Base-by-base conservation (phyloP, 257 asterid species). In the Cordia subcordata region DNA sequence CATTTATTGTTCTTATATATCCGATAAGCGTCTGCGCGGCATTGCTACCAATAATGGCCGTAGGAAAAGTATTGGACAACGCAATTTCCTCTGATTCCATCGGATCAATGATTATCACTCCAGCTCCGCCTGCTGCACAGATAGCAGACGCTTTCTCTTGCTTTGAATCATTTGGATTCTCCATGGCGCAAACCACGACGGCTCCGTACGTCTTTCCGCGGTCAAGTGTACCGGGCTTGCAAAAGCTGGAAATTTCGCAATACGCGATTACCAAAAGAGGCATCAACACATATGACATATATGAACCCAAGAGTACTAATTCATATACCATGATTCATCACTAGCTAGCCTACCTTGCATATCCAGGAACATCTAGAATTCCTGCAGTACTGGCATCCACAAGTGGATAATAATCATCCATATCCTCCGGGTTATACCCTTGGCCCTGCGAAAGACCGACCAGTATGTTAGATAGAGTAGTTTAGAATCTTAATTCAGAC, bases 171-270 rank as follows among this genome's bases (percentile, higher is more conserved):
- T 51, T 15, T 38, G 21, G 0, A 13, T 38, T 23, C 22, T 39
- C 53, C 52, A 52, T 51, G 44, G 39, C 39, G 59, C 71, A 66
- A 13, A 66, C 65, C 19, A 66, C 71, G 40, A 58, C 21, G n/a
- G n/a, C n/a, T n/a, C n/a, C n/a, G n/a, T n/a, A n/a, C n/a, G n/a
- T n/a, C n/a, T n/a, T n/a, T n/a, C n/a, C n/a, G n/a, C 33, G 11
- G 17, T 66, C 64, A 11, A 58, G 64, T 21, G 53, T 17, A 14
- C 20, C 37, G 40, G 44, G 55, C 17, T 57, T 20, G 38, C 71
- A 66, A 19, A 42, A 19, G 52, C 71, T 66, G 63, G 17, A 46
- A 65, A 55, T 1, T 27, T 27, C 6, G 6, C 35, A 27, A 6
- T 1, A 27, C 6, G 6, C 3, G 6, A 27, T 27, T 27, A 27